Percentiles rank a stretch among this genome's conserved stretches.
Conservation (phyloP, 345 rosid species). For the Ceriops decandra region DNA sequence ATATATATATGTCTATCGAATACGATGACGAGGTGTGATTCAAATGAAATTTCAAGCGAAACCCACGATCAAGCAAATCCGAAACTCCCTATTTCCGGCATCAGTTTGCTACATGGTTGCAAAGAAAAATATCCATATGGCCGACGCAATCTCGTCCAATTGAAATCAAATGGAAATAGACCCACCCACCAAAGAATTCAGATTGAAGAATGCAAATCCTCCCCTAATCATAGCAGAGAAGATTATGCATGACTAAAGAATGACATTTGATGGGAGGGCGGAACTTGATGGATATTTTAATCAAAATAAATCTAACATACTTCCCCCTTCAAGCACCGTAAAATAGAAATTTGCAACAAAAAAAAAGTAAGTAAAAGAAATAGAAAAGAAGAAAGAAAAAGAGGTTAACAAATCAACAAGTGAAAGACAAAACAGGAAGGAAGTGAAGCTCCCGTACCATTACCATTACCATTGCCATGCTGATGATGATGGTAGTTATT, state of each 20-base stretch:
- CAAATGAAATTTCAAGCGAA: slow-evolving; percentile 16
- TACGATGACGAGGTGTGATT: slow-evolving; percentile 22
- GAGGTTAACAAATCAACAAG: slow-evolving; percentile 11
- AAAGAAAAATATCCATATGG: neutral
- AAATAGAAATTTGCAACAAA: slow-evolving; percentile 14
- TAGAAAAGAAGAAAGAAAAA: neutral
- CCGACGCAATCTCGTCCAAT: slow-evolving; percentile 1
- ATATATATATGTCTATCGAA: slow-evolving; percentile 2
- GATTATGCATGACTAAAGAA: slow-evolving; percentile 4
- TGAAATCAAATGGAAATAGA: slow-evolving; percentile 8
- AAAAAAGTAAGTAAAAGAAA: slow-evolving; percentile 3
- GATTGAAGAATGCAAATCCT: slow-evolving; percentile 13
- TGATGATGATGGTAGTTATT: neutral
- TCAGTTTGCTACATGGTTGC: slow-evolving; percentile 3
- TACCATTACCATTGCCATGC: too few species aligned
- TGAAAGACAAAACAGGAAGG: neutral
- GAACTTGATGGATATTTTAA: neutral
- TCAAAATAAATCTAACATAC: too few species aligned
- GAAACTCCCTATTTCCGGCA: slow-evolving; percentile 15
- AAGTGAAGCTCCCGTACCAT: slow-evolving; percentile 28
- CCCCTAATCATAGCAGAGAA: slow-evolving; percentile 9
- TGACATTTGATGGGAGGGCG: slow-evolving; percentile 13
- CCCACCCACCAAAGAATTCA: slow-evolving; percentile 8
- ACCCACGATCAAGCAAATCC: slow-evolving; percentile 25
- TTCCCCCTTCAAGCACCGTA: too few species aligned